These are phyloP conservation scores for Coemansia sp. DNA, from an alignment of 192 early-diverging fungal genomes.

Conservation along the genomic window DNA sequence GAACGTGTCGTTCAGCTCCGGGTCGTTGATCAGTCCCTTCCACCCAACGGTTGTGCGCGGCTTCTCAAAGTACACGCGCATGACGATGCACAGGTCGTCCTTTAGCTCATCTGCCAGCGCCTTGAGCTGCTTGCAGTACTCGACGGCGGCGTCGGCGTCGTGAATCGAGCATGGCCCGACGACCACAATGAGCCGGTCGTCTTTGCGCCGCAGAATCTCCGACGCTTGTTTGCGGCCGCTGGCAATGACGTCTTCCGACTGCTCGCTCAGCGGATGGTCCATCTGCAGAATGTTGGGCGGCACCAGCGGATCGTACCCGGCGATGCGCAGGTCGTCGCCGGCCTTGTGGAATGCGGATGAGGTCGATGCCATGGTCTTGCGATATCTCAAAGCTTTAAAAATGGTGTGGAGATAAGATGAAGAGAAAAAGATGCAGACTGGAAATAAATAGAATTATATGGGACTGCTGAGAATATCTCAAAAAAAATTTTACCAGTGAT, in stretches of 20 bases:
- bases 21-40: constrained; percentile 85
- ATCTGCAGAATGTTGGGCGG: constrained; percentile 87
- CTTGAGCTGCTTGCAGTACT: constrained; percentile 73
- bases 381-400: neutral
- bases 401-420: constrained; percentile 2
- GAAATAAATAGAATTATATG: neutral
- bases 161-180: constrained; percentile 98
- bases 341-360: constrained; percentile 54
- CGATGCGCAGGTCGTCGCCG: constrained; percentile 83
- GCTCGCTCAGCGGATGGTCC: constrained; percentile 68
- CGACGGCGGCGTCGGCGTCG: constrained; percentile 79
- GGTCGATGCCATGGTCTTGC: constrained; percentile 38
- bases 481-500: neutral
- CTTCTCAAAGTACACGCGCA: constrained; percentile 99
- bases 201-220: constrained; percentile 72
- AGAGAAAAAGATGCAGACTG: neutral
- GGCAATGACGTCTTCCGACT: constrained; percentile 51
- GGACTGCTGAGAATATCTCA: too few relatives aligned
- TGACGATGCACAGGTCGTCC: constrained; percentile 83
- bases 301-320: constrained; percentile 87
- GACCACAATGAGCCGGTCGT: constrained; percentile 87
- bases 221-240: constrained; percentile 64
- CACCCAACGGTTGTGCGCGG: constrained; percentile 93
- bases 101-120: constrained; percentile 62
- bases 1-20: constrained; percentile 77